phyloP scores from a whole-genome alignment of 2,329 filamentous ascomycete species.

The Magnaporthiopsis incrustans region DNA sequence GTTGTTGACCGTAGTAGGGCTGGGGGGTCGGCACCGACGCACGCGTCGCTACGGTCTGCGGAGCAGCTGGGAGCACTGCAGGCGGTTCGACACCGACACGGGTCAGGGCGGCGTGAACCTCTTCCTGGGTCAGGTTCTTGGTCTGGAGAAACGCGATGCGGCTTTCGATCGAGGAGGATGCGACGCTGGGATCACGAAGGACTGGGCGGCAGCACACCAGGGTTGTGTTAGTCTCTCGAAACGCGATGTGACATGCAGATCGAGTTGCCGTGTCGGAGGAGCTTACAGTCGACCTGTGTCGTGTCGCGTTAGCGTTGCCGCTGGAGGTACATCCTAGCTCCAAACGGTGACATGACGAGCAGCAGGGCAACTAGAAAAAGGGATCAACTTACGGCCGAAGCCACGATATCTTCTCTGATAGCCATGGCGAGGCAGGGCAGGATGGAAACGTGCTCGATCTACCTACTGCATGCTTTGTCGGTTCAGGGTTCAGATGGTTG shows the following conservation, averaged over 20 bases:
- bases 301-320: background rate
- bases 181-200: slow-evolving; percentile 88
- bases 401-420: slow-evolving; percentile 88
- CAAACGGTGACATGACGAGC: background rate
- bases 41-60: slow-evolving; percentile 27
- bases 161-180: slow-evolving; percentile 84
- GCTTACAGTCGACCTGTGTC: slow-evolving; percentile 17
- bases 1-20: slow-evolving; percentile 34
- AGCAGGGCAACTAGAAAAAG: background rate
- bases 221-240: slow-evolving; percentile 2
- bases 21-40: slow-evolving; percentile 28
- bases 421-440: slow-evolving; percentile 43
- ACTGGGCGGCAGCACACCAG: slow-evolving; percentile 42
- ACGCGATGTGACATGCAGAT: background rate
- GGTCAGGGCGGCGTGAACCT: slow-evolving; percentile 77
- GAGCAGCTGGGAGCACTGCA: slow-evolving; percentile 32
- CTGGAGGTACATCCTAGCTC: background rate
- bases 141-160: slow-evolving; percentile 87
- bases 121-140: slow-evolving; percentile 95
- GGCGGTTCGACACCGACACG: slow-evolving; percentile 56
- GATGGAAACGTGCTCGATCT: background rate
- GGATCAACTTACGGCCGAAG: slow-evolving; percentile 62
- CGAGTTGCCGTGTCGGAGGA: slow-evolving; percentile 9
- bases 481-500: background rate
- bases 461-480: slow-evolving; percentile 4